Conservation (phyloP, 176 grass and related monocot species). For the Microstegium vimineum region DNA sequence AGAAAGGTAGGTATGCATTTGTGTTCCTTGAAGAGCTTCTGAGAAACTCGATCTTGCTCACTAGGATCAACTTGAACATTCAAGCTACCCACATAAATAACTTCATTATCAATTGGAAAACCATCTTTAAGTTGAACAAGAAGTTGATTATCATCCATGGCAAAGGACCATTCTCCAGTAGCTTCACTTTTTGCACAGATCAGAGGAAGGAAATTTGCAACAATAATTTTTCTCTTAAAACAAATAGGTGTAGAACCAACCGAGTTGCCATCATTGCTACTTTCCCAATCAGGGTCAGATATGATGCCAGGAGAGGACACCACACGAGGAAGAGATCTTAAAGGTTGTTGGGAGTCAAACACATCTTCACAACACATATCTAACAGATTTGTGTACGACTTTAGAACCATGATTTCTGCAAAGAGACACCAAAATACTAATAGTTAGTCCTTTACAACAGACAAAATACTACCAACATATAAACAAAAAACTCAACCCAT, state of each 20-base stretch:
- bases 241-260: constrained; percentile 16
- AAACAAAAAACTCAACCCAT: background rate
- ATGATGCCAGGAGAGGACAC: constrained; percentile 47
- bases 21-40: constrained; percentile 60
- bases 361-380: constrained; percentile 42
- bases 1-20: constrained; percentile 79
- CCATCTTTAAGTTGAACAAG: constrained; percentile 77
- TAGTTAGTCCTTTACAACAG: constrained; percentile 11
- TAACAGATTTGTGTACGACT: constrained; percentile 64
- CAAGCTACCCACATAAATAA: constrained; percentile 67
- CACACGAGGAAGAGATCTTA: constrained; percentile 49
- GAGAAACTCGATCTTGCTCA: constrained; percentile 69
- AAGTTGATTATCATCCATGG: constrained; percentile 66
- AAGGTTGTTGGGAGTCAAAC: constrained; percentile 37
- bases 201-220: constrained; percentile 80
- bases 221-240: constrained; percentile 57
- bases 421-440: constrained; percentile 1
- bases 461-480: background rate
- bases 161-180: constrained; percentile 57
- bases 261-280: constrained; percentile 28
- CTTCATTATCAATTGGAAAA: constrained; percentile 50
- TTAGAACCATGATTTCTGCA: constrained; percentile 48
- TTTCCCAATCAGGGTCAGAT: constrained; percentile 43
- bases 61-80: constrained; percentile 61
- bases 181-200: constrained; percentile 53